Conservation (phyloP, 2,329 filamentous ascomycete genomes). For the Penicillium sp. region DNA sequence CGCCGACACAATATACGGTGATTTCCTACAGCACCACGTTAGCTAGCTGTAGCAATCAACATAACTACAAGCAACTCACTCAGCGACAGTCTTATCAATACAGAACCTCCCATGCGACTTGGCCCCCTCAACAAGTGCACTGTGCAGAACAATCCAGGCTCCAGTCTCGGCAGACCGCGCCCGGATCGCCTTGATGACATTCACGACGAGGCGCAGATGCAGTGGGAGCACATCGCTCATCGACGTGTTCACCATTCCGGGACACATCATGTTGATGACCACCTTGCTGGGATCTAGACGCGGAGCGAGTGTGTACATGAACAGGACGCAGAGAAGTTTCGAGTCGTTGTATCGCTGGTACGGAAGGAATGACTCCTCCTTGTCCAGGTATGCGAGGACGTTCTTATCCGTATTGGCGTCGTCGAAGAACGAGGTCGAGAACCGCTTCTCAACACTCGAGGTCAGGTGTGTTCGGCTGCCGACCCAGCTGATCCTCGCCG, state of each 20-base stretch:
- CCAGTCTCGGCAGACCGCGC: slow-evolving; percentile 25
- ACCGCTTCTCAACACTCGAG: slow-evolving; percentile 17
- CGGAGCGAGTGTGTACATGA: slow-evolving; percentile 30
- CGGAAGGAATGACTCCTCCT: slow-evolving; percentile 3
- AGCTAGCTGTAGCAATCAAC: background rate
- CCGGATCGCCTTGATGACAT: background rate
- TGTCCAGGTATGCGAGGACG: slow-evolving; percentile 19
- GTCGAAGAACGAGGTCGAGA: background rate
- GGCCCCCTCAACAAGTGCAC: slow-evolving; percentile 25
- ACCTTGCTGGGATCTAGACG: slow-evolving; percentile 25
- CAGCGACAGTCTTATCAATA: slow-evolving; percentile 24
- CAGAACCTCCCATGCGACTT: slow-evolving; percentile 31
- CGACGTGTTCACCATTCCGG: slow-evolving; percentile 29
- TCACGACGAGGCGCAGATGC: slow-evolving; percentile 20
- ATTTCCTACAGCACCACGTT: background rate
- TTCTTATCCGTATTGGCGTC: background rate
- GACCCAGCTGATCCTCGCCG: slow-evolving; percentile 27
- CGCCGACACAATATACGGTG: slow-evolving; percentile 22
- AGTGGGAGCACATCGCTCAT: slow-evolving; percentile 28
- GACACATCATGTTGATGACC: slow-evolving; percentile 34
- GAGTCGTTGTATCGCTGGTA: slow-evolving; percentile 23
- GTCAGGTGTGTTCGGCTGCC: slow-evolving; percentile 24
- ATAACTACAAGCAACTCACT: slow-evolving; percentile 23
- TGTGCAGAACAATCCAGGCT: slow-evolving; percentile 27
- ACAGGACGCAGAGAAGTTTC: slow-evolving; percentile 31